These are phyloP conservation scores for Syncephalastrum monosporum DNA, from an alignment of 371 early-diverging fungal genomes.

Conservation along the genomic window DNA sequence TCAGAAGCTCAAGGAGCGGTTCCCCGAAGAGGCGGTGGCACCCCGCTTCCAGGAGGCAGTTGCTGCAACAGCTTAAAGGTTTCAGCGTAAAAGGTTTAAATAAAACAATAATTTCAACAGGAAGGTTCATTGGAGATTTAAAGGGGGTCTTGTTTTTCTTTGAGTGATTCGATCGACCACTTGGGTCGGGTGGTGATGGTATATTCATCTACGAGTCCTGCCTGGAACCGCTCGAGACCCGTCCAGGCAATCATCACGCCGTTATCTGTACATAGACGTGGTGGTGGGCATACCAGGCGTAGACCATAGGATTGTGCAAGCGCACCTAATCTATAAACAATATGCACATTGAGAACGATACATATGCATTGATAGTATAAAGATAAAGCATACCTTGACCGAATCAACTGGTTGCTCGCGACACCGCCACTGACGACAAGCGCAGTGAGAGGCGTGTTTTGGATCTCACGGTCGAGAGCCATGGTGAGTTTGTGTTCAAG, in stretches of 20 bases:
- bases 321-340: constrained; percentile 28
- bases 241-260: constrained; percentile 93
- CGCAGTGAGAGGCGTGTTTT: constrained; percentile 45
- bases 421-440: constrained; percentile 87
- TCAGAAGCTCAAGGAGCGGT: constrained; percentile 41
- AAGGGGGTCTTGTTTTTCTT: constrained; percentile 13
- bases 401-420: constrained; percentile 66
- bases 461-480: constrained; percentile 52
- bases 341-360: not conserved
- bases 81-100: no score
- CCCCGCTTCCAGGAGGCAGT: no score
- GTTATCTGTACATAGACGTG: constrained; percentile 81
- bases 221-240: constrained; percentile 64
- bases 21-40: constrained; percentile 5
- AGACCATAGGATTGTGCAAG: constrained; percentile 46
- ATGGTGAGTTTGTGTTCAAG: constrained; percentile 66
- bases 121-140: no score
- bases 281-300: constrained; percentile 72
- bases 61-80: no score
- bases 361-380: not conserved
- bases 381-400: constrained; percentile 32
- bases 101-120: no score
- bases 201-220: constrained; percentile 62
- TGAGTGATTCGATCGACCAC: constrained; percentile 62
- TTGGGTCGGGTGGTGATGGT: constrained; percentile 64